These are phyloP conservation scores for Nitzschia sp. DNA, from an alignment of 108 stramenopile species.

Conservation along the genomic window DNA sequence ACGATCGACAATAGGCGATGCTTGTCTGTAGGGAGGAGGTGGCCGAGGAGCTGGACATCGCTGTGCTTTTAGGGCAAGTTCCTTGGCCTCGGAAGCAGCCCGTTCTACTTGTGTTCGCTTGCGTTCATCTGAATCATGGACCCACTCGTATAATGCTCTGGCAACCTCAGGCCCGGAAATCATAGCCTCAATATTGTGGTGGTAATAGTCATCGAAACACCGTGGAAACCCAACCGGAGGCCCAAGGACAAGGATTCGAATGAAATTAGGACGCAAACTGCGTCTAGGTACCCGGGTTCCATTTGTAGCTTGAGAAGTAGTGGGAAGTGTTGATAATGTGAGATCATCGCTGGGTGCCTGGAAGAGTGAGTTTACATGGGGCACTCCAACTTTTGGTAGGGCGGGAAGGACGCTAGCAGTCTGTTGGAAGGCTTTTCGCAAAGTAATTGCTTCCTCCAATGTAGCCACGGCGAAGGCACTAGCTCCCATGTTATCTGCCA, in stretches of 20 bases:
- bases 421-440: slow-evolving; percentile 49
- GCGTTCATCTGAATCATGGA: slow-evolving; percentile 44
- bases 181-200: slow-evolving; percentile 69
- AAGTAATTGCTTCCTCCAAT: slow-evolving; percentile 48
- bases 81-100: slow-evolving; percentile 49
- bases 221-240: slow-evolving; percentile 60
- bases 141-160: slow-evolving; percentile 49
- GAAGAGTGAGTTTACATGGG: slow-evolving; percentile 6
- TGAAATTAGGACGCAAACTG: slow-evolving; percentile 25
- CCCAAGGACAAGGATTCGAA: slow-evolving; percentile 63
- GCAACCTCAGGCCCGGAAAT: slow-evolving; percentile 63
- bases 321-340: slow-evolving; percentile 4
- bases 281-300: neutral
- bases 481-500: slow-evolving; percentile 55
- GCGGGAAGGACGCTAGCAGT: slow-evolving; percentile 1
- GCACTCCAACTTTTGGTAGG: neutral
- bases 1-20: neutral
- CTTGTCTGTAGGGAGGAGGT: neutral
- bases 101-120: slow-evolving; percentile 53
- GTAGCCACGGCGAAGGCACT: slow-evolving; percentile 77
- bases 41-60: neutral
- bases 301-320: neutral
- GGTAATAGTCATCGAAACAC: slow-evolving; percentile 64
- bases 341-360: neutral
- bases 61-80: slow-evolving; percentile 23